Conservation (phyloP, 176 grass and related monocot species). For the Lolium rigidum region DNA sequence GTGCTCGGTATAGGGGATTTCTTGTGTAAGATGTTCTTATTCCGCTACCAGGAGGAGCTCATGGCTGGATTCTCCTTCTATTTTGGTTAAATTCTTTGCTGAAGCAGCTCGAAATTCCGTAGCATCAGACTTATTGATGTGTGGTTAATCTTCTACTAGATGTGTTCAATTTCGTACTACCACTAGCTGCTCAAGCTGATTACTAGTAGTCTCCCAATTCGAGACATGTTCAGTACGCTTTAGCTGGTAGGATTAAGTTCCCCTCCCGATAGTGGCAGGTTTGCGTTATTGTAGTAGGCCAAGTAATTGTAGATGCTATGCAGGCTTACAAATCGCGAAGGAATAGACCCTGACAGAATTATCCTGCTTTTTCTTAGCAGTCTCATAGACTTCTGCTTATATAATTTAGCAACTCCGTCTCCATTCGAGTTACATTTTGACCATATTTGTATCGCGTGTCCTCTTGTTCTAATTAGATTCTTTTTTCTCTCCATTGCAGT, state of each 20-base stretch:
- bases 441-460: not conserved
- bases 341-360: not conserved
- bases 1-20: not conserved
- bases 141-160: not conserved
- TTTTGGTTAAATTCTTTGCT: not conserved
- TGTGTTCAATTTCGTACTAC: not conserved
- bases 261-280: not conserved
- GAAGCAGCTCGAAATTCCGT: not conserved
- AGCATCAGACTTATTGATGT: not conserved
- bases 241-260: not conserved
- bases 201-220: not conserved
- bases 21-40: not conserved
- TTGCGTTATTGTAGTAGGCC: not conserved
- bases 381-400: not conserved
- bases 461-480: conserved; percentile 28
- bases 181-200: no score
- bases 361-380: not conserved
- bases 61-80: not conserved
- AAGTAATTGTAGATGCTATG: not conserved
- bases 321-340: not conserved
- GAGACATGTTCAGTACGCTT: not conserved
- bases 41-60: not conserved
- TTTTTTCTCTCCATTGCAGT: not conserved
- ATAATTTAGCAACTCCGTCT: not conserved
- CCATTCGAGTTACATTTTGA: not conserved